phyloP scores from a whole-genome alignment of 257 asterid genomes.

The Ocimum tenuiflorum region DNA sequence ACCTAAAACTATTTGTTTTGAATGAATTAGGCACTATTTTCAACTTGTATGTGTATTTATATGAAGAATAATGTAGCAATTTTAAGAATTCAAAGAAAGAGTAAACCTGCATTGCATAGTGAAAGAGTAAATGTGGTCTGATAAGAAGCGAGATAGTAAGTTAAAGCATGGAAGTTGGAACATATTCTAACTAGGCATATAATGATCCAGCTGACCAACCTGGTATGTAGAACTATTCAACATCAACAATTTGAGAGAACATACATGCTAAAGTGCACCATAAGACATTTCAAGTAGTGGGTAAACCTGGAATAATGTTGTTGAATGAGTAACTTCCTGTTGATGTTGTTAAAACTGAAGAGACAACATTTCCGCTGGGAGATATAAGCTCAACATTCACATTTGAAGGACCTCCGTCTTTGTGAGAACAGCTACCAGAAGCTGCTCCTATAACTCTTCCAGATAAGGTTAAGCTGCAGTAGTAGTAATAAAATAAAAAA shows the following conservation, averaged over 20 bases:
- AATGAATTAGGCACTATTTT: neutral
- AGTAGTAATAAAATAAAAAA: conserved; percentile 24
- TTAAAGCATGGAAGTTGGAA: neutral
- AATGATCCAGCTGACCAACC: neutral
- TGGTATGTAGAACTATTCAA: neutral
- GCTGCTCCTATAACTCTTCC: conserved; percentile 83
- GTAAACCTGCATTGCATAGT: conserved; percentile 1
- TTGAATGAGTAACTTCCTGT: conserved; percentile 65
- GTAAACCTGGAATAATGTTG: conserved; percentile 68
- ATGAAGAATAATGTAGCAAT: neutral
- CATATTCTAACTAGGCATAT: neutral
- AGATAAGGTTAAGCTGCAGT: conserved; percentile 61
- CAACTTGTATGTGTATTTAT: neutral
- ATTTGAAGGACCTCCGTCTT: conserved; percentile 73
- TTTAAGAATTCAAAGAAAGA: neutral
- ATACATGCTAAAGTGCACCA: no score
- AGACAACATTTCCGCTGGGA: conserved; percentile 54
- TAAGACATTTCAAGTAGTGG: conserved; percentile 19
- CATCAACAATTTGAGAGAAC: neutral
- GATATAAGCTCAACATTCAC: conserved; percentile 74
- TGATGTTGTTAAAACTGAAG: conserved; percentile 67
- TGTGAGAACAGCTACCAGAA: conserved; percentile 70
- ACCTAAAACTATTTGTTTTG: neutral
- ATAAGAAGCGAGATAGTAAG: neutral
- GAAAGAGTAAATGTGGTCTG: neutral